Evolutionary conservation across 768 basidiomycete species (phyloP), one percentile per base, ranked within the genome.

Genomic region (Strobilomyces confusus): DNA sequence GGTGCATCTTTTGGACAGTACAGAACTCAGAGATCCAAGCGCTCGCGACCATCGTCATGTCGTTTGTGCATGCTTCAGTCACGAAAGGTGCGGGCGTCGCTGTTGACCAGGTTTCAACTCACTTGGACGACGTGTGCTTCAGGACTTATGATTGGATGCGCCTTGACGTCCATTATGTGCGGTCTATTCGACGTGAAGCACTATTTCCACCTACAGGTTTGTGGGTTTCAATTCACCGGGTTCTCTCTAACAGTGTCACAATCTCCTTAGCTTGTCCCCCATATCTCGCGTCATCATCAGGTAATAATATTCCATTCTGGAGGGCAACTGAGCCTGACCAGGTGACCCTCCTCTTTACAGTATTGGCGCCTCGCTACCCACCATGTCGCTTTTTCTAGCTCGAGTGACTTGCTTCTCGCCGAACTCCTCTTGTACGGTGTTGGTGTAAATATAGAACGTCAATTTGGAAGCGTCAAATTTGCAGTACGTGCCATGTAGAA

Each of bases 231-330:
- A 29, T 48, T n/a, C 37, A 9, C 22, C 44, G 42, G 36, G 17
- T 15, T 43, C 48, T 36, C 43, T 49, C 55, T 56, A 33, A 60
- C 41, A 44, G 2, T 22, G 15, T 20, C 55, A 45, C 63, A 29
- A 23, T 44, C n/a, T 38, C 32, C 40, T 20, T 57, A 93, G 85
- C 80, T 95, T 37, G 80, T 89, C 19, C 94, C 93, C 2, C 93
- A 97, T 66, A 78, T 97, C 44, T 92, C 90, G n/a, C 82, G 81
- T 49, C 81, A 95, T 67, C 88, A 91, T 63, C 93, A 95, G 77
- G 93, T 91, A 73, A 55, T 48, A 53, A 48, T 19, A 17, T 29
- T 34, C 12, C 44, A 45, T 15, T 44, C 33, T 54, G 47, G 58
- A 59, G 59, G 55, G 42, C 49, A 54, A 52, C 59, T 66, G 51